Conservation (phyloP, 306 rosid species). For the Lithocarpus polystachyus region DNA sequence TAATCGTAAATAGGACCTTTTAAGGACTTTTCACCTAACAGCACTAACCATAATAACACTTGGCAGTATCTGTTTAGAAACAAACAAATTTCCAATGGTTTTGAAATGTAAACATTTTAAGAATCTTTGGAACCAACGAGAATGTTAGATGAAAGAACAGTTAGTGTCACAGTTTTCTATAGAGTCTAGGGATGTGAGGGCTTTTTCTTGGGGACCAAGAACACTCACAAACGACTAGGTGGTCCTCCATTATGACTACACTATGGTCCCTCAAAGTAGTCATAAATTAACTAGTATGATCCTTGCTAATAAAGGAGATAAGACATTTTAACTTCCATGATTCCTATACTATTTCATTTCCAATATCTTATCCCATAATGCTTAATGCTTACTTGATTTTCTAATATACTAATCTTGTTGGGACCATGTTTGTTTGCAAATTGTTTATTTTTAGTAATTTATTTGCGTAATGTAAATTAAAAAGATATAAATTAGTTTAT, state of each 20-base stretch:
- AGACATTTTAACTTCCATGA: neutral
- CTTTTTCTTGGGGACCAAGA: neutral
- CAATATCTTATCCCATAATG: neutral
- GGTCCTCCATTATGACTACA: slow-evolving; percentile 22
- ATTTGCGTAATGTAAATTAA: too few species aligned
- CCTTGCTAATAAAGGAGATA: neutral
- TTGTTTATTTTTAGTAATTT: too few species aligned
- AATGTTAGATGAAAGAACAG: neutral
- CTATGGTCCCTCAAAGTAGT: neutral
- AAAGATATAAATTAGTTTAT: too few species aligned
- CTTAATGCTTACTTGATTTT: neutral
- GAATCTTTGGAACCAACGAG: neutral
- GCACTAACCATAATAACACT: too few species aligned
- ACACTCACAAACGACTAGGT: neutral
- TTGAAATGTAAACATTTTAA: too few species aligned
- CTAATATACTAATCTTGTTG: neutral
- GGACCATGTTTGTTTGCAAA: too few species aligned
- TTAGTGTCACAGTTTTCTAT: too few species aligned
- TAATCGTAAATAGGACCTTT: too few species aligned
- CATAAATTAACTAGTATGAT: neutral
- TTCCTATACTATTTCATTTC: neutral
- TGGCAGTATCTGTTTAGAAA: too few species aligned
- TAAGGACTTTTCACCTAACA: too few species aligned
- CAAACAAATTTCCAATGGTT: too few species aligned
- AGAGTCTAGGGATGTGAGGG: neutral